Base-by-base conservation (phyloP, 257 asterid species). In the Solanum appendiculatum region DNA sequence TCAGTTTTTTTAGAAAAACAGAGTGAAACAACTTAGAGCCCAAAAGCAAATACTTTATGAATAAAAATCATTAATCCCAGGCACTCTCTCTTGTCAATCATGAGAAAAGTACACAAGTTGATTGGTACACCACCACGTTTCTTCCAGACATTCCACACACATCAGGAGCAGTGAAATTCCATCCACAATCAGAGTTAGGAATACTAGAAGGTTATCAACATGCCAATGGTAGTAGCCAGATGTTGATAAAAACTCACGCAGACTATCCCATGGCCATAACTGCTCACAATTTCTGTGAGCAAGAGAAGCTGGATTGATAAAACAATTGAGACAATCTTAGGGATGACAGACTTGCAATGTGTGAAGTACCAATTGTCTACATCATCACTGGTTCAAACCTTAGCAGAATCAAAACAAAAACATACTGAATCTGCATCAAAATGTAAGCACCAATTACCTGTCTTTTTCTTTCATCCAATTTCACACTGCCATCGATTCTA, bases 401-500 rank as follows among this genome's bases (percentile, higher is more conserved):
- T 77, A 77, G 46, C 86, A 15, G 73, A 58, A 16, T 3, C 21
- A 23, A 20, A 18, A 33, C 27, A 36, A 70, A 37, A 77, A 75
- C 82, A 39, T 13, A 29, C 29, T 40, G 37, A 27, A 14, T 12
- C 56, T 37, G 44, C 80, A 60, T 20, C 14, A 36, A 77, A 27
- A 75, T 37, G 33, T 75, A n/a, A 75, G 39, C 27, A 82, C 21
- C 82, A 82, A 42, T 84, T 75, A 97, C 99, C 99, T 96, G 99
- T 84, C 92, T 88, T 91, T 89, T 92, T 46, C 99, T 91, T 68
- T 96, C 98, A 11, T 88, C 92, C 93, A 96, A 92, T 90, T 90
- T 95, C 86, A 97, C 99, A 85, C 9, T 36, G 88, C 99, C 99
- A 92, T 97, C 99, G 90, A 97, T 95, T 89, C 98, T 93, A 90